Evolutionary conservation across 192 early-diverging fungal genomes (phyloP).

Genomic region (Umbelopsis sp.): DNA sequence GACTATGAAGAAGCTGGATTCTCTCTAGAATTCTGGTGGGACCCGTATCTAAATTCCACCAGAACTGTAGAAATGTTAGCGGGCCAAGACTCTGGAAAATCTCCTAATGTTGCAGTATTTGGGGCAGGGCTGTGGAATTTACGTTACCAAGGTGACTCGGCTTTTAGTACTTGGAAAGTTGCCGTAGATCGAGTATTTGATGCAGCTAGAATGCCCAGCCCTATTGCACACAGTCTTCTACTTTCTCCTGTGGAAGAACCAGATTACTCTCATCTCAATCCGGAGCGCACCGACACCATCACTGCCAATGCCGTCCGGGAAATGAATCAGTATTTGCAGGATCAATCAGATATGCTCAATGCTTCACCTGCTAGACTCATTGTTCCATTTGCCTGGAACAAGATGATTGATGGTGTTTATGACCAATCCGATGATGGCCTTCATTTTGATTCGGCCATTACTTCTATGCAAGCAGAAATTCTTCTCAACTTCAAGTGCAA

Average conservation of each 20-base stretch:
- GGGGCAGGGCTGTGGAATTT: slow-evolving; percentile 72
- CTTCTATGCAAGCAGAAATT: slow-evolving; percentile 53
- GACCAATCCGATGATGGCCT: slow-evolving; percentile 67
- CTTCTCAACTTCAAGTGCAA: slow-evolving; percentile 71
- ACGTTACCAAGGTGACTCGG: slow-evolving; percentile 51
- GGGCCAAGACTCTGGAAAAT: slow-evolving; percentile 3
- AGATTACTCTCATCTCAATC: slow-evolving; percentile 42
- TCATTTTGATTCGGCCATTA: slow-evolving; percentile 60
- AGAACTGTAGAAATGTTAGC: slow-evolving; percentile 31
- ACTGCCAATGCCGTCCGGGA: slow-evolving; percentile 42
- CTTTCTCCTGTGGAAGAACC: slow-evolving; percentile 47
- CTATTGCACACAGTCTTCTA: slow-evolving; percentile 42
- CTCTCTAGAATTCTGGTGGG: slow-evolving; percentile 70
- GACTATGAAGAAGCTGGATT: slow-evolving; percentile 32
- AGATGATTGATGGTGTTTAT: slow-evolving; percentile 42
- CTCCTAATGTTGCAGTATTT: slow-evolving; percentile 48
- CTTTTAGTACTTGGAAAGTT: slow-evolving; percentile 45
- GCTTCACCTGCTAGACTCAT: slow-evolving; percentile 29
- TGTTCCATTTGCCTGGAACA: slow-evolving; percentile 56
- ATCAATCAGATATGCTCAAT: slow-evolving; percentile 9
- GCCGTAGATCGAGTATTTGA: slow-evolving; percentile 45
- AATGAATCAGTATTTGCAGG: slow-evolving; percentile 61
- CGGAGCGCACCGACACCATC: slow-evolving; percentile 50
- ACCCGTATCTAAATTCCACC: slow-evolving; percentile 64
- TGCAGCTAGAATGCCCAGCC: slow-evolving; percentile 27